Base-by-base conservation (phyloP, 441 rosid genomes). In the Manihot esculenta region DNA sequence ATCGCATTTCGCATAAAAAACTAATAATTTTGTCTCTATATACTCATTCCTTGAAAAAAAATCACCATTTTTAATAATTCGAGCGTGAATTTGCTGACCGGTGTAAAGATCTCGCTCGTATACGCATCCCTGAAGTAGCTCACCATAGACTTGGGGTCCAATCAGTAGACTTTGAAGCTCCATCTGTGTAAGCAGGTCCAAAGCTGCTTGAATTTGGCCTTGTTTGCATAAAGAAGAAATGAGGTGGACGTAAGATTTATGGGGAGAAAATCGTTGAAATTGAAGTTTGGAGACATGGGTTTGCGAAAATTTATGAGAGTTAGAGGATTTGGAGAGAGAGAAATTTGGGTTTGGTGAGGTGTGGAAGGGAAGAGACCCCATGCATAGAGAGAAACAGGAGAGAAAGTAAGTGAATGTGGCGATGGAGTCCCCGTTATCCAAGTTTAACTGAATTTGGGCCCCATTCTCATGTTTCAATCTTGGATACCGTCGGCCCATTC, bases 1-100 rank as follows among this genome's bases (percentile, higher is more conserved):
- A 69, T 80, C 85, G 57, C 96, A 89, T 67, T 87, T 91, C 7
- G 96, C 83, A 72, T 89, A 88, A 66, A 89, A 88, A 62, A 87
- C 79, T 14, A 93, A 72, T 23, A 93, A 47, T 70, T 91, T 93
- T 0, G 98, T 87, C 73, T 84, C 93, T 20, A 88, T 74, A 66
- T 84, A 89, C 83, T 88, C 90, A 48, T 88, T 87, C 18, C 72
- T 78, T 0, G 92, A 76, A 74, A 80, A 84, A 11, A 75, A 78
- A 53, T 74, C 85, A 65, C 98, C 96, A 5, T 74, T 77, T 82
- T 88, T 93, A 56, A 84, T 74, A 69, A 93, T 82, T 50, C 83
- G 83, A 74, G 96, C 90, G 76, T 93, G 98, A 68, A 93, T 84
- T 79, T 91, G 96, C 81, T 76, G 84, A 41, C 98, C 96, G 12